Base-by-base conservation (phyloP, 768 basidiomycete species). In the Serendipita sp. region DNA sequence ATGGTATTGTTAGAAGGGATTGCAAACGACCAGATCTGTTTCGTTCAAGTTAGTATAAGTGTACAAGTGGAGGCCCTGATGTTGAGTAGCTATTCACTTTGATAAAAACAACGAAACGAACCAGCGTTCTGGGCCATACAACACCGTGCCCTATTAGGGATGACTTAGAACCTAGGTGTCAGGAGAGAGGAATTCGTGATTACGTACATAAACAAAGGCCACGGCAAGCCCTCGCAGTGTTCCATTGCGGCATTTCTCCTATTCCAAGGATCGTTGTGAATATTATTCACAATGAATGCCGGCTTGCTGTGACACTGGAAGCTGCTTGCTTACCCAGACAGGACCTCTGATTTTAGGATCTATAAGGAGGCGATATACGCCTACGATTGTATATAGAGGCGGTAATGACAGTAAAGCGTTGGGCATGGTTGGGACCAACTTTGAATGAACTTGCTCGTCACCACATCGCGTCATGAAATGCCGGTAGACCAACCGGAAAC, bases 381-480 rank as follows among this genome's bases (percentile, higher is more conserved):
- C 92, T 0, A 96, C 90, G 3, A 90, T 72, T 50, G 85, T 82
- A 70, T 96, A 96, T 2, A 85, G 84, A 0, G 92, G 88, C 0
- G 90, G 83, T 66, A 91, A 86, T 44, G 82, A 75, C 61, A 95
- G 78, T 30, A 88, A 79, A 22, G 31, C 42, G 1, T 44, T 45
- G 16, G 50, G 62, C 62, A 44, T 41, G 38, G 33, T 41, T 9
- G 41, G 33, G 41, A 42, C 14, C 42, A 61, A 44, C 5, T 14
- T 38, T 38, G 5, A 14, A 14, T 14, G 4, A 38, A 3, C 34
- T 4, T 13, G 34, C 13, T 3, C 3, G 3, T 38, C 4, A 38
- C 34, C 13, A 38, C n/a, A n/a, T n/a, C n/a, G n/a, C n/a, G n/a
- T n/a, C n/a, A n/a, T n/a, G n/a, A n/a, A n/a, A n/a, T n/a, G n/a